Evolutionary conservation across 306 rosid species (phyloP).

Genomic region (cucumber (Cucumis sativus)): Cucumber_9930_V3 NC_026660.2:11989001-11989500

Average conservation of each 20-base stretch:
- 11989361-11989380: slow-evolving; percentile 48
- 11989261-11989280: slow-evolving; percentile 76
- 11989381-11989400: slow-evolving; percentile 86
- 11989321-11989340: slow-evolving; percentile 43
- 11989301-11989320: slow-evolving; percentile 86
- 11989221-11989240: slow-evolving; percentile 62
- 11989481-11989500: slow-evolving; percentile 86
- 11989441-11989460: slow-evolving; percentile 89
- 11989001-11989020: neutral
- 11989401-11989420: slow-evolving; percentile 80
- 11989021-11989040: neutral
- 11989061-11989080: slow-evolving; percentile 71
- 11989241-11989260: slow-evolving; percentile 73
- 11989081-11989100: slow-evolving; percentile 69
- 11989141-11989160: slow-evolving; percentile 47
- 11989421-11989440: slow-evolving; percentile 83
- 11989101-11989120: slow-evolving; percentile 61
- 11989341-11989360: slow-evolving; percentile 58
- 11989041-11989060: slow-evolving; percentile 66
- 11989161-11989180: slow-evolving; percentile 52
- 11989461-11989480: slow-evolving; percentile 82
- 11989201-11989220: slow-evolving; percentile 69
- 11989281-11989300: slow-evolving; percentile 82
- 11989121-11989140: slow-evolving; percentile 72
- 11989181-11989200: slow-evolving; percentile 79